A percentile compares a stretch with the other conserved stretches of the same genome.
Evolutionary conservation across 2,329 filamentous ascomycete species (phyloP).

Genomic region (Paracorniculantispora psalliotae): DNA sequence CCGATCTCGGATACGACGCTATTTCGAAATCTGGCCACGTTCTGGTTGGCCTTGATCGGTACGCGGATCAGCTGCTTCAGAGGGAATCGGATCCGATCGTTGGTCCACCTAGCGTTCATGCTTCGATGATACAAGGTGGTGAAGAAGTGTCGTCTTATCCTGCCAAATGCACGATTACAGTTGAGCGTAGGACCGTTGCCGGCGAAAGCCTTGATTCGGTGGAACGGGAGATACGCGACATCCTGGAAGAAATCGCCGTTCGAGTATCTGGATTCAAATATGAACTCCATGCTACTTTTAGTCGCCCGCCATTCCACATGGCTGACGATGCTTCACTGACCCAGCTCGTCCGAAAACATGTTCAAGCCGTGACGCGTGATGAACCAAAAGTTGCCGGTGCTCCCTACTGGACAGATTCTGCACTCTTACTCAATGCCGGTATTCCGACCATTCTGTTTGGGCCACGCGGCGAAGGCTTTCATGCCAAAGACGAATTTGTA

Average conservation of each 20-base stretch:
- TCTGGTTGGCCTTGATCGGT: slow-evolving; percentile 38
- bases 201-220: slow-evolving; percentile 36
- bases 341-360: slow-evolving; percentile 25
- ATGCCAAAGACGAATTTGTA: slow-evolving; percentile 47
- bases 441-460: slow-evolving; percentile 45
- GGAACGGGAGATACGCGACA: slow-evolving; percentile 29
- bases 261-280: slow-evolving; percentile 36
- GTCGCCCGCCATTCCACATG: slow-evolving; percentile 39
- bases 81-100: slow-evolving; percentile 26
- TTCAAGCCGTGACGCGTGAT: slow-evolving; percentile 23
- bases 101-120: slow-evolving; percentile 40
- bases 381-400: slow-evolving; percentile 25
- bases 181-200: slow-evolving; percentile 45
- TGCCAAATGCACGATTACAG: slow-evolving; percentile 39
- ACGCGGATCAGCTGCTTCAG: slow-evolving; percentile 29
- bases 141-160: slow-evolving; percentile 50
- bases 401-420: slow-evolving; percentile 48
- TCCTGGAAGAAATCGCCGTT: slow-evolving; percentile 31
- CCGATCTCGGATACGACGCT: slow-evolving; percentile 43
- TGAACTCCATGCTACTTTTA: slow-evolving; percentile 35
- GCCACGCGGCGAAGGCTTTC: slow-evolving; percentile 42
- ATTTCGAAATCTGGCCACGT: slow-evolving; percentile 45
- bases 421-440: slow-evolving; percentile 38
- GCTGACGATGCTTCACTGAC: slow-evolving; percentile 36
- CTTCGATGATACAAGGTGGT: slow-evolving; percentile 43